Evolutionary conservation across 176 grass and related monocot species (phyloP).

Genomic region (Microstegium vimineum): DNA sequence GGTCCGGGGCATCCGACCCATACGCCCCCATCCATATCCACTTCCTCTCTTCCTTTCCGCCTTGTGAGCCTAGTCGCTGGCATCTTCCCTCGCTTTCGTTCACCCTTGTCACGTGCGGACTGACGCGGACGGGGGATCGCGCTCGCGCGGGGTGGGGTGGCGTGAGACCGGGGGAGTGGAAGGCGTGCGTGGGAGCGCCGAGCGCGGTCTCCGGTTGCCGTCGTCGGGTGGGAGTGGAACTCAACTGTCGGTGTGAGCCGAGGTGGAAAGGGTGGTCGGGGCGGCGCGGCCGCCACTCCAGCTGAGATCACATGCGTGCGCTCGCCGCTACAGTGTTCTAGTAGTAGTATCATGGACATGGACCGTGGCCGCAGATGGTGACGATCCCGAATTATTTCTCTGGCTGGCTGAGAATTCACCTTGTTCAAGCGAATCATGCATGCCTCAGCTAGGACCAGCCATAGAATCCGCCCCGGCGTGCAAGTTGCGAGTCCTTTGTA

Average conservation of each 20-base stretch:
- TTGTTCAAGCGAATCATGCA: neutral
- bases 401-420: neutral
- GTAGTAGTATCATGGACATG: too few relatives aligned
- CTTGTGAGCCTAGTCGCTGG: neutral
- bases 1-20: neutral
- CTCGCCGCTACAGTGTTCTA: too few relatives aligned
- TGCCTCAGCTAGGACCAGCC: neutral
- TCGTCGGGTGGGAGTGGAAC: neutral
- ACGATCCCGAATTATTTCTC: neutral
- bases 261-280: conserved; percentile 25
- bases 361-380: neutral
- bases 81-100: conserved; percentile 2
- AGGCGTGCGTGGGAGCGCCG: too few relatives aligned
- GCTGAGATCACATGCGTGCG: too few relatives aligned
- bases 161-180: neutral
- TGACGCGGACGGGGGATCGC: neutral
- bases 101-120: conserved; percentile 15
- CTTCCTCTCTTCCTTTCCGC: neutral
- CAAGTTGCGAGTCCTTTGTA: neutral
- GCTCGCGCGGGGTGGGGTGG: neutral
- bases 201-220: neutral
- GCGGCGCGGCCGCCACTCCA: too few relatives aligned
- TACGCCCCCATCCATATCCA: neutral
- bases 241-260: conserved; percentile 26
- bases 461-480: neutral